Conservation (phyloP, 306 rosid species). For the Lathyrus sativus region DNA sequence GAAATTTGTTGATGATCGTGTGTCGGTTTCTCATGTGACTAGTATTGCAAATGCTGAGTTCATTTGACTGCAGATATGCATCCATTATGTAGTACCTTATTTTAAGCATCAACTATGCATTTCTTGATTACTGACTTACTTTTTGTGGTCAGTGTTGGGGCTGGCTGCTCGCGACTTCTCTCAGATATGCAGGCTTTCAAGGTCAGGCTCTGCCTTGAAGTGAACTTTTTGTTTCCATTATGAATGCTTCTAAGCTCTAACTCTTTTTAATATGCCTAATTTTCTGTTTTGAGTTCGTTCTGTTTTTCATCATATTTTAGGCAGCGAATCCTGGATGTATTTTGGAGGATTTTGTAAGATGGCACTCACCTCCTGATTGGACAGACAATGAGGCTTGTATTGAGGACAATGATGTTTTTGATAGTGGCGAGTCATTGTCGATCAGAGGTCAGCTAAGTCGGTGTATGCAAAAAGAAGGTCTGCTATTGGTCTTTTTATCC, state of each 20-base stretch:
- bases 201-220: conserved; percentile 53
- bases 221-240: conserved; percentile 33
- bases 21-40: conserved; percentile 26
- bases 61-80: conserved; percentile 27
- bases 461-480: conserved; percentile 98
- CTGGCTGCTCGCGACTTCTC: conserved; percentile 98
- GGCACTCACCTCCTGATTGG: conserved; percentile 99
- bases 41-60: conserved; percentile 29
- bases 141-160: conserved; percentile 87
- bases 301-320: conserved; percentile 50
- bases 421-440: conserved; percentile 49
- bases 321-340: conserved; percentile 99
- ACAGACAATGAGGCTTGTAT: conserved; percentile 58
- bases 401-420: conserved; percentile 55
- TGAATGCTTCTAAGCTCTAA: conserved; percentile 30
- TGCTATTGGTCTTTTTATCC: conserved; percentile 22
- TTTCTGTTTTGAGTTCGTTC: conserved; percentile 29
- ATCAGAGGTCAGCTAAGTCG: conserved; percentile 83
- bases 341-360: conserved; percentile 96
- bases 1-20: conserved; percentile 29
- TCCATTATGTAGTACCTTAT: conserved; percentile 4
- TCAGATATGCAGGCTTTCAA: conserved; percentile 99
- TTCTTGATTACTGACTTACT: conserved; percentile 48
- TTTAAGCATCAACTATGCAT: conserved; percentile 20
- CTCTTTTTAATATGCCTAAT: conserved; percentile 33